Evolutionary conservation across 2,329 filamentous ascomycete species (phyloP), one percentile per base, ranked within the genome.

Genomic region (Biscogniauxia mediterranea): DNA sequence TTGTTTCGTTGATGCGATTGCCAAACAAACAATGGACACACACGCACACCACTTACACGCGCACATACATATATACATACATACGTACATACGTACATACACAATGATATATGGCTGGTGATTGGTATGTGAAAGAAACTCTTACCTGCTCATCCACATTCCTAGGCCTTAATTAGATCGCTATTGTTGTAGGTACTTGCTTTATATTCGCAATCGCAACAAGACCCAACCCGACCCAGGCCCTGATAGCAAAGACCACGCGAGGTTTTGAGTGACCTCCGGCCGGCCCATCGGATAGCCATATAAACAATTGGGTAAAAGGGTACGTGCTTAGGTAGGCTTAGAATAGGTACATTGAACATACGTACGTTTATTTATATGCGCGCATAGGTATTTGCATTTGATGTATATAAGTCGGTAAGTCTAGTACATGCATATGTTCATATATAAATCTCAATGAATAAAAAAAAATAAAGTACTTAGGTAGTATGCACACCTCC

Each of bases 11-110:
- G 32, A 54, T 46, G 52, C 53, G 53, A 26, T 32, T 25, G 23
- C 59, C 46, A 57, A 57, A 56, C 51, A 63, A 63, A 67, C 60
- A 66, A 67, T 46, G 38, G 38, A 11, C 38, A n/a, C 38, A 63
- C 60, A 64, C 64, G 21, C 52, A 54, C 26, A 32, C 28, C 28
- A 32, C 28, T 32, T 32, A 32, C 28, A 32, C 28, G 28, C 28
- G 28, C 28, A 5, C 28, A 9, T 32, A 32, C 28, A 23, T 23
- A 11, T 11, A n/a, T 11, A 63, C 60, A 64, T 13, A 9, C 7
- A 9, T 32, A 32, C 28, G 7, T 32, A 32, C 28, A 25, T 13
- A 9, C 7, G 11, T 32, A 32, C 28, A 32, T 32, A 32, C 28
- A 25, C 56, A 11, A 21, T 17, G 21, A 21, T n/a, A 21, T 46